phyloP scores from a whole-genome alignment of 768 basidiomycete genomes.

The Solioccasus polychromus region DNA sequence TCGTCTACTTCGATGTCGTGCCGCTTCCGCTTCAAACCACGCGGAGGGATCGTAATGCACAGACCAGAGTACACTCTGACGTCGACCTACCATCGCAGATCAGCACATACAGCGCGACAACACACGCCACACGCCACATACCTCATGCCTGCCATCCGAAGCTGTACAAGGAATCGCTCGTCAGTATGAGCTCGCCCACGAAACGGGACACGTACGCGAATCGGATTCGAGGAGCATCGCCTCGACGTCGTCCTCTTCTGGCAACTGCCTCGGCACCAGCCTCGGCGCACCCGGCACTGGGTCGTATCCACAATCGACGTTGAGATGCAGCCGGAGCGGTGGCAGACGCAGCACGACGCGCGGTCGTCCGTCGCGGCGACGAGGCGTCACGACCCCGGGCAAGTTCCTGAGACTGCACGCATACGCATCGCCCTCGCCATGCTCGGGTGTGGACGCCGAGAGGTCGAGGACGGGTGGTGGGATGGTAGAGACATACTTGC shows the following conservation, averaged over 20 bases:
- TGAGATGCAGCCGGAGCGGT: slow-evolving; percentile 6
- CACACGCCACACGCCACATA: slow-evolving; percentile 7
- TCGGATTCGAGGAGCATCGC: slow-evolving; percentile 9
- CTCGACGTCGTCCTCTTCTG: slow-evolving; percentile 24
- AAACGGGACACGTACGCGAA: slow-evolving; percentile 2
- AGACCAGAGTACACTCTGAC: slow-evolving; percentile 16
- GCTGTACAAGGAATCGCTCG: slow-evolving; percentile 4
- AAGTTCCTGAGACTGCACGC: slow-evolving; percentile 7
- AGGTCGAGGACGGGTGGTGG: slow-evolving; percentile 16
- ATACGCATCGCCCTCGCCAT: slow-evolving; percentile 6
- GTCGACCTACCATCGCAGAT: slow-evolving; percentile 1
- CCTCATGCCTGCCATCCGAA: slow-evolving; percentile 7
- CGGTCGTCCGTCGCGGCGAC: background rate
- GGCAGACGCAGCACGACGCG: slow-evolving; percentile 11
- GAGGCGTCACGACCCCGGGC: slow-evolving; percentile 8
- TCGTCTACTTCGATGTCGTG: slow-evolving; percentile 14
- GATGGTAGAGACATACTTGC: slow-evolving; percentile 33
- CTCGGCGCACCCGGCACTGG: slow-evolving; percentile 25
- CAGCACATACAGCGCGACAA: background rate
- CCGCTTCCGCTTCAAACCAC: slow-evolving; percentile 22
- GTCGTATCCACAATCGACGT: background rate
- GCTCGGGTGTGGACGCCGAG: slow-evolving; percentile 34
- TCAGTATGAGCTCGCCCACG: background rate
- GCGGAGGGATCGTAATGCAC: slow-evolving; percentile 23
- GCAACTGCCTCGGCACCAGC: slow-evolving; percentile 22